phyloP scores from a whole-genome alignment of 2,329 filamentous ascomycete genomes.

The Seiridium cupressi region DNA sequence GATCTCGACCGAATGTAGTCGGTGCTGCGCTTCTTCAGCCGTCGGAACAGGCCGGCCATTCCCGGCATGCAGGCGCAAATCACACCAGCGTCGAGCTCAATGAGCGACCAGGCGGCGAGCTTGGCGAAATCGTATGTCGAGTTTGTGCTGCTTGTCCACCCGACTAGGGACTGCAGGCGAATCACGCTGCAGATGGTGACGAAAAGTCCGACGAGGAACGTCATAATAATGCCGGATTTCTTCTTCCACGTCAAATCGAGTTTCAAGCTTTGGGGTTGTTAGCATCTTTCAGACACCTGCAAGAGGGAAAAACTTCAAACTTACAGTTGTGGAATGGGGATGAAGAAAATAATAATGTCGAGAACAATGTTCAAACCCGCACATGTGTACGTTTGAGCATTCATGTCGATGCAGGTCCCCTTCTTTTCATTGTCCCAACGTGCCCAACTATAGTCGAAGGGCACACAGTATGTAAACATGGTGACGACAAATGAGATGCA shows the following conservation, averaged over 20 bases:
- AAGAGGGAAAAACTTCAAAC: background rate
- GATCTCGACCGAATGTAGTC: constrained; percentile 14
- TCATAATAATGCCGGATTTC: constrained; percentile 17
- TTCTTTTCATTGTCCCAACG: constrained; percentile 15
- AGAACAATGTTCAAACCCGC: constrained; percentile 10
- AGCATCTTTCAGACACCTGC: background rate
- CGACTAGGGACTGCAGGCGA: constrained; percentile 7
- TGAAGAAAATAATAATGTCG: constrained; percentile 12
- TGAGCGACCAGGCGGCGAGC: constrained; percentile 10
- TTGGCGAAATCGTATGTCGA: constrained; percentile 8
- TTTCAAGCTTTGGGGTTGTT: constrained; percentile 4
- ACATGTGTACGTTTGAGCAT: constrained; percentile 10
- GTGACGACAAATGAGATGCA: constrained; percentile 16
- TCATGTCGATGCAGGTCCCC: constrained; percentile 13
- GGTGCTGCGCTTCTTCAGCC: constrained; percentile 13
- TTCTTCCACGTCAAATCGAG: constrained; percentile 10
- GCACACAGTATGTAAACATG: constrained; percentile 15
- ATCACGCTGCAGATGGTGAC: constrained; percentile 12
- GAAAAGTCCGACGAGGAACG: constrained; percentile 24
- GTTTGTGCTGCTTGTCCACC: constrained; percentile 9
- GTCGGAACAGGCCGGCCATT: constrained; percentile 11
- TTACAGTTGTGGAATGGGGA: constrained; percentile 13
- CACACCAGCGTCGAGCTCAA: constrained; percentile 12
- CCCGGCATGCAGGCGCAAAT: constrained; percentile 13
- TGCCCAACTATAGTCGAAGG: constrained; percentile 17